phyloP scores from a whole-genome alignment of 257 asterid genomes.

The Ocimum tenuiflorum region DNA sequence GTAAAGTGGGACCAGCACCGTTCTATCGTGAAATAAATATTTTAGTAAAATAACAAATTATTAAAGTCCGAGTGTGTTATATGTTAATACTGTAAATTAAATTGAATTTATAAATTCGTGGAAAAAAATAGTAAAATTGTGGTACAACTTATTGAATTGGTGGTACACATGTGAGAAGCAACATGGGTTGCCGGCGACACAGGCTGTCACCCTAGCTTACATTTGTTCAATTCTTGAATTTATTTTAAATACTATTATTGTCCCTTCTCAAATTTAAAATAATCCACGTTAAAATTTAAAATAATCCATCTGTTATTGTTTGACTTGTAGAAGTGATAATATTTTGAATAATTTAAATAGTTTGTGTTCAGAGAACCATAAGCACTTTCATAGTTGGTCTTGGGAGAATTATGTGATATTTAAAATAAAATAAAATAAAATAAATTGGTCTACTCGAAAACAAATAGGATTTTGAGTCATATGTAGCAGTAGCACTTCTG shows the following conservation, averaged over 20 bases:
- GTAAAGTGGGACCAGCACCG: no score
- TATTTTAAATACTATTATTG: background rate
- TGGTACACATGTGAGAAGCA: constrained; percentile 44
- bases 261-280: background rate
- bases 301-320: background rate
- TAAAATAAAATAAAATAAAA: no score
- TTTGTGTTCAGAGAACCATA: background rate
- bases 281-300: background rate
- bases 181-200: constrained; percentile 65
- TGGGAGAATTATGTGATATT: background rate
- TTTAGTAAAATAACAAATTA: no score
- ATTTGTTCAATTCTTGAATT: background rate
- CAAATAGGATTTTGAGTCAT: no score
- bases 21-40: no score
- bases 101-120: background rate
- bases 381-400: no score
- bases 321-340: background rate
- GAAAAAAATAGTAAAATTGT: background rate
- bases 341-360: background rate
- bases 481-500: no score
- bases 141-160: background rate
- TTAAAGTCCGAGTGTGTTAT: no score
- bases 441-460: no score
- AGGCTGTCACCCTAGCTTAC: constrained; percentile 25
- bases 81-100: no score